Conservation (phyloP, 176 grass and related monocot genomes). For the Dendrocalamus sinicus region DNA sequence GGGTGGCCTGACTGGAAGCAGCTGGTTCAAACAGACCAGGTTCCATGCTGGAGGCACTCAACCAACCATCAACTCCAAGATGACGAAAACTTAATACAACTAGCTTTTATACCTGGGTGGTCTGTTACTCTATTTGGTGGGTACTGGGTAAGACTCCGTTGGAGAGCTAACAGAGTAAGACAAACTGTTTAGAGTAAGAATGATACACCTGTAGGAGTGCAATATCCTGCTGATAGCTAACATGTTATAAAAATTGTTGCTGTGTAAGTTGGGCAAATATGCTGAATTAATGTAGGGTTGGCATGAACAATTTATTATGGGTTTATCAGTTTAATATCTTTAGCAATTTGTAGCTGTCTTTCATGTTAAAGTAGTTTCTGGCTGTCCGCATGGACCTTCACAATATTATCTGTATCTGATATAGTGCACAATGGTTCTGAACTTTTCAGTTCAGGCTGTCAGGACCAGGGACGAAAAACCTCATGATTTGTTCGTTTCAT, state of each 20-base stretch:
- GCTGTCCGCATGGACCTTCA: background rate
- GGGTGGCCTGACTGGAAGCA: background rate
- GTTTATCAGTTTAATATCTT: constrained; percentile 17
- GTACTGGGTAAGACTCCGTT: background rate
- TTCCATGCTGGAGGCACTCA: background rate
- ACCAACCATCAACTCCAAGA: constrained; percentile 8
- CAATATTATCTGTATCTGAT: background rate
- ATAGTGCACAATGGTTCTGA: background rate
- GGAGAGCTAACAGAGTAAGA: background rate
- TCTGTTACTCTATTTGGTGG: background rate
- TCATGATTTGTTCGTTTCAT: background rate
- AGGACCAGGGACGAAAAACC: background rate
- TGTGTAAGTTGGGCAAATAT: background rate
- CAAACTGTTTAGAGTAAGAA: background rate
- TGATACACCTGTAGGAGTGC: background rate
- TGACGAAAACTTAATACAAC: background rate
- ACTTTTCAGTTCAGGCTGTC: background rate
- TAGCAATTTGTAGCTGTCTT: constrained; percentile 11
- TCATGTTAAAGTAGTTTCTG: background rate
- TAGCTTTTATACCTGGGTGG: background rate
- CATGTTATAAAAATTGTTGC: background rate
- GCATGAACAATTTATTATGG: background rate
- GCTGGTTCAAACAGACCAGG: background rate
- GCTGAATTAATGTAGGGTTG: background rate
- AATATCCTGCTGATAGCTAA: background rate